These are phyloP conservation scores for Thermomyces lanuginosus DNA, from an alignment of 2,329 filamentous ascomycete species.

Conservation along the genomic window DNA sequence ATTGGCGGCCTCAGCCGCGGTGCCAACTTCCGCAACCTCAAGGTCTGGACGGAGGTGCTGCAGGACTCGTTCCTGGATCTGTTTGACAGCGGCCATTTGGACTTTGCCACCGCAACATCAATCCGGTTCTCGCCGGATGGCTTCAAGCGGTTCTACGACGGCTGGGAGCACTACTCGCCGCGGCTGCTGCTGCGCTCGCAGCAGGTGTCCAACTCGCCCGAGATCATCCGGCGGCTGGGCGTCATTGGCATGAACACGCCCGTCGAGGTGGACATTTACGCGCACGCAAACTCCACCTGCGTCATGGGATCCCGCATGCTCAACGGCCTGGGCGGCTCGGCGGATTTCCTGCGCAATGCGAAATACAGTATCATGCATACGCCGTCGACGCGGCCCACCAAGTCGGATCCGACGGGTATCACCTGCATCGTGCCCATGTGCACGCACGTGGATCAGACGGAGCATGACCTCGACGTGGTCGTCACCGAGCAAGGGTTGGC, in stretches of 20 bases:
- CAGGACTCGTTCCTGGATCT: slow-evolving; percentile 88
- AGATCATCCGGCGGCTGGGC: slow-evolving; percentile 74
- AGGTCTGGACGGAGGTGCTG: slow-evolving; percentile 85
- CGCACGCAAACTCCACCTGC: slow-evolving; percentile 78
- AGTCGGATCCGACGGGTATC: slow-evolving; percentile 67
- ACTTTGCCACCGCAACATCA: slow-evolving; percentile 79
- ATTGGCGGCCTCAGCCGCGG: slow-evolving; percentile 62
- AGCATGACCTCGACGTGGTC: slow-evolving; percentile 80
- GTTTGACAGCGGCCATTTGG: slow-evolving; percentile 72
- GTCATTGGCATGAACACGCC: slow-evolving; percentile 93
- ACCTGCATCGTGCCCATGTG: slow-evolving; percentile 87
- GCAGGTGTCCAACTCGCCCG: slow-evolving; percentile 73
- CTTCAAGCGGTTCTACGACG: slow-evolving; percentile 78
- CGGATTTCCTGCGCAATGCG: slow-evolving; percentile 61
- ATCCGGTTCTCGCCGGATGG: slow-evolving; percentile 83
- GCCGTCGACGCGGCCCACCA: slow-evolving; percentile 61
- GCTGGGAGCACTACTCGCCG: slow-evolving; percentile 62
- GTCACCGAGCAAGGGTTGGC: slow-evolving; percentile 67
- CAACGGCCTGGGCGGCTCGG: slow-evolving; percentile 66
- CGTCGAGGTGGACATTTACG: slow-evolving; percentile 87
- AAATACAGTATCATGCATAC: slow-evolving; percentile 94
- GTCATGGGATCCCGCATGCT: slow-evolving; percentile 81
- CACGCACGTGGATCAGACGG: slow-evolving; percentile 82
- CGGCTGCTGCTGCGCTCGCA: slow-evolving; percentile 79
- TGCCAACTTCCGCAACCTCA: slow-evolving; percentile 72